These are phyloP conservation scores for Cryphonectria naterciae DNA, from an alignment of 2,329 filamentous ascomycete species.

Conservation along the genomic window DNA sequence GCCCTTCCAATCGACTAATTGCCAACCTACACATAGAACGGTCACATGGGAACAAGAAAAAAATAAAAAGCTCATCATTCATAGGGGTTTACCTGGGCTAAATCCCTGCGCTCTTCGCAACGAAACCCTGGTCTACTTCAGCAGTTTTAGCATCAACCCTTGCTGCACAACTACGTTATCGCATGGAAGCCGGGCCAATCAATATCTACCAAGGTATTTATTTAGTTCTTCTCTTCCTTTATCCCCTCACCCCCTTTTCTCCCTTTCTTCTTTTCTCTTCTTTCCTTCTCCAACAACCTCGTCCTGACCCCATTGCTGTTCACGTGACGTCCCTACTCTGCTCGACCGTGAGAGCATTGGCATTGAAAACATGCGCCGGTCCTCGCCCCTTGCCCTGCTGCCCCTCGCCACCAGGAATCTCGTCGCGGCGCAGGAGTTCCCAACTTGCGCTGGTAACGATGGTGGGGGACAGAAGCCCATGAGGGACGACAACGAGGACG, in stretches of 20 bases:
- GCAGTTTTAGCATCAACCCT: neutral
- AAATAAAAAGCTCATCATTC: neutral
- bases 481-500: neutral
- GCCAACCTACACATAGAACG: neutral
- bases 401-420: neutral
- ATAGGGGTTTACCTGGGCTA: neutral
- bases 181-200: neutral
- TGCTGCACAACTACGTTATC: neutral
- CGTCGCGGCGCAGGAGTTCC: neutral
- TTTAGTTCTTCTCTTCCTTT: too few relatives aligned
- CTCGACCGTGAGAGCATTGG: neutral
- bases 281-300: neutral
- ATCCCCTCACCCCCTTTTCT: fast-evolving
- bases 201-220: too few relatives aligned
- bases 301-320: neutral
- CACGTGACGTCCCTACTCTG: neutral
- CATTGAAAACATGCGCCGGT: neutral
- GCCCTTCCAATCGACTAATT: neutral
- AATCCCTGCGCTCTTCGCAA: neutral
- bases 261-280: neutral
- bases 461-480: slow-evolving; percentile 10
- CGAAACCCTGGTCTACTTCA: neutral
- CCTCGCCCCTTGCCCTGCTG: neutral
- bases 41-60: neutral
- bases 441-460: neutral